Percentiles rank a stretch among this genome's conserved stretches.
Evolutionary conservation across 2,329 filamentous ascomycete species (phyloP).

Genomic region (Colletotrichum noveboracense): DNA sequence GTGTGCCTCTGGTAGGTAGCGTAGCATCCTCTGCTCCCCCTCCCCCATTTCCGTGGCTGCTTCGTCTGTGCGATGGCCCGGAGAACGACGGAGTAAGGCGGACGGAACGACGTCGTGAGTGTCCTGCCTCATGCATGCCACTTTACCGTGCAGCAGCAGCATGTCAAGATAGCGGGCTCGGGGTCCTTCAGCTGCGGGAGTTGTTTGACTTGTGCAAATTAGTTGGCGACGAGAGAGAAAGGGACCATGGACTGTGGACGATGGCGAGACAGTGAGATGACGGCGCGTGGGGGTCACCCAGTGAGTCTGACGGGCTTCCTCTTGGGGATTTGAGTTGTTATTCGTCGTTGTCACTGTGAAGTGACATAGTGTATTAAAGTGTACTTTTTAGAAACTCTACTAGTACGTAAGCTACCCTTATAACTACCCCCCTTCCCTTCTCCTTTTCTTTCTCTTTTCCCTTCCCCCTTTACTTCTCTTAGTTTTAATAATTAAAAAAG

Average conservation of each 20-base stretch:
- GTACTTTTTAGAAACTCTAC: too few relatives aligned
- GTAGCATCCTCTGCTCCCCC: background rate
- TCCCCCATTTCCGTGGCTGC: background rate
- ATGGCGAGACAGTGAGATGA: background rate
- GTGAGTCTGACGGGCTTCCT: background rate
- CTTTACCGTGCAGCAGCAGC: background rate
- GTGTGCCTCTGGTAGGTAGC: background rate
- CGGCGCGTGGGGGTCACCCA: background rate
- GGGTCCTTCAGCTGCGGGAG: background rate
- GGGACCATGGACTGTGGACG: background rate
- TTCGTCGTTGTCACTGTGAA: background rate
- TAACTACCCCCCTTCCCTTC: too few relatives aligned
- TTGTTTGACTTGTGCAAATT: background rate
- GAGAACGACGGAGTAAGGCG: slow-evolving; percentile 5
- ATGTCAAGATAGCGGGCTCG: background rate
- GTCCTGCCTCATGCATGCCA: background rate
- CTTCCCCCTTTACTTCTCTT: too few relatives aligned
- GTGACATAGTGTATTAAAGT: too few relatives aligned
- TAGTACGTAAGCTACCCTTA: too few relatives aligned
- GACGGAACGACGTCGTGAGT: background rate
- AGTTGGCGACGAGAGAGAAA: background rate
- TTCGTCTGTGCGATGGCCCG: background rate
- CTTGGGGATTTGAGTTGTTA: background rate
- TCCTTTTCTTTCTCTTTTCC: too few relatives aligned
- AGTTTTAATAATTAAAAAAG: too few relatives aligned